Evolutionary conservation across 2,329 filamentous ascomycete genomes (phyloP).

Genomic region (Cordyceps cateniannulata): DNA sequence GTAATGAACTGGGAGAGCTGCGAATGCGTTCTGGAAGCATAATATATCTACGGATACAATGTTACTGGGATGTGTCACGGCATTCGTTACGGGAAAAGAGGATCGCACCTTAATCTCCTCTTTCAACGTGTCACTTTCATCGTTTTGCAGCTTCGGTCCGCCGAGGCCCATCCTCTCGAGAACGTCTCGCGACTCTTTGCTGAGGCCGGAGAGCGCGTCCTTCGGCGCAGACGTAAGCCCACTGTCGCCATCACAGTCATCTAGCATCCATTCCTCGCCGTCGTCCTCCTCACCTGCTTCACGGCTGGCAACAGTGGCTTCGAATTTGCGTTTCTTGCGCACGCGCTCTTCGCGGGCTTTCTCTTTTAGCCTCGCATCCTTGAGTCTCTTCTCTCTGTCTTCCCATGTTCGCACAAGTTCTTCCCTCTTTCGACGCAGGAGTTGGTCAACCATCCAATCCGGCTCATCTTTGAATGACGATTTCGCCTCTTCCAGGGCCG

Average conservation of each 20-base stretch:
- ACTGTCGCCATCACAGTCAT: constrained; percentile 54
- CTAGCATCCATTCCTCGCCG: constrained; percentile 61
- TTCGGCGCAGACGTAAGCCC: constrained; percentile 22
- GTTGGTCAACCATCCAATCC: constrained; percentile 76
- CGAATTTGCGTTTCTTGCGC: constrained; percentile 40
- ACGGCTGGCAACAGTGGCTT: constrained; percentile 23
- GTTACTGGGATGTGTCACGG: constrained; percentile 19
- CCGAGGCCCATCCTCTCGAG: constrained; percentile 59
- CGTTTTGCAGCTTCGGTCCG: constrained; percentile 25
- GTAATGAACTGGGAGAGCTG: constrained; percentile 83
- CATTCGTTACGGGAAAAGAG: not conserved
- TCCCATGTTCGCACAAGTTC: constrained; percentile 61
- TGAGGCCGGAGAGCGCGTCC: constrained; percentile 50
- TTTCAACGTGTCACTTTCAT: constrained; percentile 41
- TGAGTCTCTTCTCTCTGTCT: constrained; percentile 67
- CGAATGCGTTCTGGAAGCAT: constrained; percentile 88
- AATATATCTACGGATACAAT: constrained; percentile 59
- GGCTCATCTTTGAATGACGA: constrained; percentile 60
- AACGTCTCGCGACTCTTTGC: constrained; percentile 67
- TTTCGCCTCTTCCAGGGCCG: constrained; percentile 38
- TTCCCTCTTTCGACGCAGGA: constrained; percentile 60
- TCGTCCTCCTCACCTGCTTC: constrained; percentile 45
- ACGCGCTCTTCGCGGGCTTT: constrained; percentile 47
- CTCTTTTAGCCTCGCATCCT: constrained; percentile 57
- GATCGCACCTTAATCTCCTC: constrained; percentile 60